A percentile compares a stretch with the other conserved stretches of the same genome.
phyloP scores from a whole-genome alignment of 1,139 yeast species.

The Debaryomycetaceae sp. region DNA sequence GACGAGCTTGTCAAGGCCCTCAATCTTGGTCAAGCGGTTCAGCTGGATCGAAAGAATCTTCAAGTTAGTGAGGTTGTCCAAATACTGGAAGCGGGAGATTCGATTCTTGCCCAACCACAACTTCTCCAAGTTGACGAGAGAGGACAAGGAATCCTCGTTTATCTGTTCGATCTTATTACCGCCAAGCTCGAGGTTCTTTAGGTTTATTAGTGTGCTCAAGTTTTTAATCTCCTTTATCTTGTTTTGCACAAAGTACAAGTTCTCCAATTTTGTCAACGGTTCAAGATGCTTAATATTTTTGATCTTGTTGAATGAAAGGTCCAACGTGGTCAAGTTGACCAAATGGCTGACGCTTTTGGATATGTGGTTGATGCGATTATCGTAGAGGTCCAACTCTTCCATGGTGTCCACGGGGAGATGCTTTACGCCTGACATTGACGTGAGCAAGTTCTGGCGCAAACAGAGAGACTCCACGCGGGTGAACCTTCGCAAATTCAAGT shows the following conservation, averaged over 20 bases:
- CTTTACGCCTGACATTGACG: slow-evolving; percentile 67
- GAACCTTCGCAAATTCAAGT: slow-evolving; percentile 59
- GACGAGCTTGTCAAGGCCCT: slow-evolving; percentile 69
- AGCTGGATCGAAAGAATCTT: slow-evolving; percentile 84
- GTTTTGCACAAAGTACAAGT: slow-evolving; percentile 85
- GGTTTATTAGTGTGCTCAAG: slow-evolving; percentile 51
- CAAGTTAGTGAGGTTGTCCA: slow-evolving; percentile 58
- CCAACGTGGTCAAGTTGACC: slow-evolving; percentile 56
- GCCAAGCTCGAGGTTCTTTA: slow-evolving; percentile 81
- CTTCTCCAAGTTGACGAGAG: slow-evolving; percentile 56
- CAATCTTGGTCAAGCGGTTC: slow-evolving; percentile 73
- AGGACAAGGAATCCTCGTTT: slow-evolving; percentile 46
- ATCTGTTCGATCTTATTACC: slow-evolving; percentile 77
- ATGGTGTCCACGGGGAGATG: slow-evolving; percentile 49
- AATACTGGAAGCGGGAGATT: slow-evolving; percentile 61
- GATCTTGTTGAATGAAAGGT: slow-evolving; percentile 87
- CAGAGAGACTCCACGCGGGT: slow-evolving; percentile 56
- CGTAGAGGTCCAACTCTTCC: slow-evolving; percentile 85
- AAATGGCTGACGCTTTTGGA: slow-evolving; percentile 64
- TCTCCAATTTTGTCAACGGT: slow-evolving; percentile 54
- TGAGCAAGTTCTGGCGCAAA: slow-evolving; percentile 79
- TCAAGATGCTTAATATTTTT: slow-evolving; percentile 81
- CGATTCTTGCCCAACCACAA: slow-evolving; percentile 93
- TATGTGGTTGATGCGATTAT: slow-evolving; percentile 85
- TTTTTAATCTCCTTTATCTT: slow-evolving; percentile 72